phyloP scores from a whole-genome alignment of 768 basidiomycete species.

The Cystoderma amianthinum region DNA sequence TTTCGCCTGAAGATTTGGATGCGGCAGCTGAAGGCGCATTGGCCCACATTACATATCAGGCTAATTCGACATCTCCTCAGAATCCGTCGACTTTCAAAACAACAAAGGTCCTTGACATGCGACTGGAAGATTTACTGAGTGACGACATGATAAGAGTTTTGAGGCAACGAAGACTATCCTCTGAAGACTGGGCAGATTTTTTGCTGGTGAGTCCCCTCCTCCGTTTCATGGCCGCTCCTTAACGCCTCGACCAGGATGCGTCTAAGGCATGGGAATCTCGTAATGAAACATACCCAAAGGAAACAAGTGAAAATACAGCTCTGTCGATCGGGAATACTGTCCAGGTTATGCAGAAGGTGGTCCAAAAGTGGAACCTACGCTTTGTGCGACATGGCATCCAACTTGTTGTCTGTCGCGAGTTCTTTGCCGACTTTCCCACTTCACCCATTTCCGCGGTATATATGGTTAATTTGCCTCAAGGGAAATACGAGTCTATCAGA shows the following conservation, averaged over 20 bases:
- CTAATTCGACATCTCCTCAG: too few species aligned
- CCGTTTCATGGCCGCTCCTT: too few species aligned
- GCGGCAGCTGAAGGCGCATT: too few species aligned
- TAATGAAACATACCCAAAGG: neutral
- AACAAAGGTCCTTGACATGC: neutral
- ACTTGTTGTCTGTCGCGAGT: conserved; percentile 1
- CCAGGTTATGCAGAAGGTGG: neutral
- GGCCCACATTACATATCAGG: too few species aligned
- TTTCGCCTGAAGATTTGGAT: too few species aligned
- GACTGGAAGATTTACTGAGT: neutral
- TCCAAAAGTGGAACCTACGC: neutral
- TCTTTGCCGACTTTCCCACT: neutral
- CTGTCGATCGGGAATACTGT: neutral
- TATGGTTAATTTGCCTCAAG: neutral
- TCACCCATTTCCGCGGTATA: neutral
- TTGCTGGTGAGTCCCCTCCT: neutral
- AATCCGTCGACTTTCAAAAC: neutral
- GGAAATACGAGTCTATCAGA: neutral
- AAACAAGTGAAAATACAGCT: too few species aligned
- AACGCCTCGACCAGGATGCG: neutral
- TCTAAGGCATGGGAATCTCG: neutral
- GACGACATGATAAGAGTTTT: neutral
- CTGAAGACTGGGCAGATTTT: neutral
- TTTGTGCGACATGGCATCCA: neutral
- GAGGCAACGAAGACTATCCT: neutral